Conservation (phyloP, 352 stramenopile genomes). For the Phytophthora europaea region DNA sequence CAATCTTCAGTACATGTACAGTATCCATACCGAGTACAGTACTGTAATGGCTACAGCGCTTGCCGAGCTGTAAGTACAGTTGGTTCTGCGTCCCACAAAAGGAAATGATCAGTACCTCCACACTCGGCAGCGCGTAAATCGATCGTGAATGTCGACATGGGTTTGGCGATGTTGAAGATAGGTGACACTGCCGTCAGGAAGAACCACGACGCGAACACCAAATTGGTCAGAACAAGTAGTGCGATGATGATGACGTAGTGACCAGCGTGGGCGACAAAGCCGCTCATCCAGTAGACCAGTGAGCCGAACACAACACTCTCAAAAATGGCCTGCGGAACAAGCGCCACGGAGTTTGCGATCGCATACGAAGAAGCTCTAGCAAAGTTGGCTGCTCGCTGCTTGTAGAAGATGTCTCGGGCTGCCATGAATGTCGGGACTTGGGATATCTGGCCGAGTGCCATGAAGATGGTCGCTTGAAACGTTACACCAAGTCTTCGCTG, state of each 20-base stretch:
- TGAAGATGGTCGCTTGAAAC: conserved; percentile 78
- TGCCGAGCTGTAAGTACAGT: neutral
- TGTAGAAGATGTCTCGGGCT: conserved; percentile 77
- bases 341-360: conserved; percentile 59
- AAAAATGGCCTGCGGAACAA: conserved; percentile 58
- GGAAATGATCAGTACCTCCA: neutral
- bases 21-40: neutral
- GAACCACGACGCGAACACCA: conserved; percentile 50
- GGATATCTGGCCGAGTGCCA: conserved; percentile 70
- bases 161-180: conserved; percentile 35
- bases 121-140: no score
- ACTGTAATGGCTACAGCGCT: neutral
- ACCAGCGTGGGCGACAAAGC: conserved; percentile 31
- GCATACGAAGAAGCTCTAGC: conserved; percentile 63
- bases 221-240: conserved; percentile 43
- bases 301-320: conserved; percentile 78
- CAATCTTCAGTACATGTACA: neutral
- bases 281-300: conserved; percentile 83
- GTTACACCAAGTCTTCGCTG: conserved; percentile 67
- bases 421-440: conserved; percentile 79
- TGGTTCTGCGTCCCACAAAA: neutral
- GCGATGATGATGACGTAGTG: conserved; percentile 44
- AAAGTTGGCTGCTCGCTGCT: conserved; percentile 79
- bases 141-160: conserved; percentile 31
- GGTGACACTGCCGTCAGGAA: conserved; percentile 36